Conservation (phyloP, 495 filamentous ascomycete species). For the Oidiodendron maius region DNA sequence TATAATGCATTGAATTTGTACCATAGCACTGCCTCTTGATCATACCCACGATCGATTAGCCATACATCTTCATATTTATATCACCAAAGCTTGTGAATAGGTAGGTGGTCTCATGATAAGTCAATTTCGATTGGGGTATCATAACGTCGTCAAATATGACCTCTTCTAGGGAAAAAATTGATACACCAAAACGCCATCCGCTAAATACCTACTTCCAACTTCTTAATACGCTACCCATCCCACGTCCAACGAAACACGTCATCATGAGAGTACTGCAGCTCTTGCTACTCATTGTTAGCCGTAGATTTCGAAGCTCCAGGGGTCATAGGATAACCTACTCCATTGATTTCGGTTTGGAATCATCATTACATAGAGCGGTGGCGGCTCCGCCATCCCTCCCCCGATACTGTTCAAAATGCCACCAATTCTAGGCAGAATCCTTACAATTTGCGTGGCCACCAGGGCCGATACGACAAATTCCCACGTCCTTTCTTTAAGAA, state of each 20-base stretch:
- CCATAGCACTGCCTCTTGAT: neutral
- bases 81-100: neutral
- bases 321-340: neutral
- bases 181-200: neutral
- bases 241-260: neutral
- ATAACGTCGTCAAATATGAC: too few species aligned
- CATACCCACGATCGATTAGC: neutral
- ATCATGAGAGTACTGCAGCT: neutral
- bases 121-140: too few species aligned
- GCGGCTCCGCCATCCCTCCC: neutral
- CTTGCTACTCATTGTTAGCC: neutral
- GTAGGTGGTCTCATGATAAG: neutral
- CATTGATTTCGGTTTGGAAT: neutral
- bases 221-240: neutral
- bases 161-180: neutral
- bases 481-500: neutral
- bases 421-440: constrained; percentile 3
- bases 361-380: neutral
- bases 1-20: constrained; percentile 13
- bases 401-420: neutral
- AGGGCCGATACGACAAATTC: neutral
- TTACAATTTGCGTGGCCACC: constrained; percentile 7
- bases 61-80: neutral
- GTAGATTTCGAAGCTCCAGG: neutral
- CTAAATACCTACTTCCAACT: neutral